These are phyloP conservation scores for Trypanosoma grayi DNA, from an alignment of 208 protist genomes.

Conservation along the genomic window DNA sequence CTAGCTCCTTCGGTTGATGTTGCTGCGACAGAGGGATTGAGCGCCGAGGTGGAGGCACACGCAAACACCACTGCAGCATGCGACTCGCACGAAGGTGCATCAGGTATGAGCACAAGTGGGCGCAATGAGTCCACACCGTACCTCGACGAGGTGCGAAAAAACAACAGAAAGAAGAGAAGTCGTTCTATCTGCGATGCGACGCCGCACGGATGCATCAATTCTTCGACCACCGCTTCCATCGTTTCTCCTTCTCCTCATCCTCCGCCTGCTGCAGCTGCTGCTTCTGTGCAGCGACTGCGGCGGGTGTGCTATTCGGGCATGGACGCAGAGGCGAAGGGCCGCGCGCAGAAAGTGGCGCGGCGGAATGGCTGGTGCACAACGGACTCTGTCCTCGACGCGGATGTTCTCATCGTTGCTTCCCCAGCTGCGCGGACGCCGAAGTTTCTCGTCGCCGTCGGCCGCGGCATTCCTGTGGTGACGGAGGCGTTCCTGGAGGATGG, in stretches of 20 bases:
- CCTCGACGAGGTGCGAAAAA: background rate
- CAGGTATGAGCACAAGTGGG: background rate
- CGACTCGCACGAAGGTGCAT: background rate
- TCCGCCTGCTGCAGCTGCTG: background rate
- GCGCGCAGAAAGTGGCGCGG: constrained; percentile 39
- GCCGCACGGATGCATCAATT: background rate
- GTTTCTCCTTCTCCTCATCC: background rate
- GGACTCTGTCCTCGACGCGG: constrained; percentile 55
- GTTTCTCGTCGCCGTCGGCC: constrained; percentile 77
- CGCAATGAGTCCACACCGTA: background rate
- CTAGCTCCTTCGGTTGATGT: background rate
- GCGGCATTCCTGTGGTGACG: constrained; percentile 72
- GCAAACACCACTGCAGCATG: background rate
- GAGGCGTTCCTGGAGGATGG: constrained; percentile 37
- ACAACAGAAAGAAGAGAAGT: constrained; percentile 4
- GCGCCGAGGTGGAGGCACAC: background rate
- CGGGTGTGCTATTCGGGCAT: constrained; percentile 69
- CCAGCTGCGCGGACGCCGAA: constrained; percentile 79
- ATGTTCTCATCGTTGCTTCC: constrained; percentile 56
- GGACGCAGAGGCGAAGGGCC: constrained; percentile 36
- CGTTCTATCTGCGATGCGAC: background rate
- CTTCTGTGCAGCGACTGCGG: background rate
- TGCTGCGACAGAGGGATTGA: background rate
- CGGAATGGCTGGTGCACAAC: constrained; percentile 34
- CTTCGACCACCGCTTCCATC: background rate